phyloP scores from a whole-genome alignment of 768 basidiomycete species.

The Mycena albidolilacea region DNA sequence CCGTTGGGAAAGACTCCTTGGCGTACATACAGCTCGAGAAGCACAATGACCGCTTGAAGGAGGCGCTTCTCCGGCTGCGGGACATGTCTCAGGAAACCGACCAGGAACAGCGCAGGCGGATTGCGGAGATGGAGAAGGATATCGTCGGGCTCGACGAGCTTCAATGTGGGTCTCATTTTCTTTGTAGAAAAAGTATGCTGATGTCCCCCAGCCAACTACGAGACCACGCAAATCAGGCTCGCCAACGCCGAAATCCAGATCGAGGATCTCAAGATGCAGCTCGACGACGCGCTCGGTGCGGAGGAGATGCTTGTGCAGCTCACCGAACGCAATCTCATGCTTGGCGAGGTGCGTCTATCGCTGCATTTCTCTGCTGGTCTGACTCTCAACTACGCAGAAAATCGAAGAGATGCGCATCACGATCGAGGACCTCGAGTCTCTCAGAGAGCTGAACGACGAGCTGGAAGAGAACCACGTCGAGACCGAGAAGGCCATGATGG shows the following conservation, averaged over 20 bases:
- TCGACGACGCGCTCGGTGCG: conserved; percentile 95
- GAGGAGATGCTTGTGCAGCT: conserved; percentile 97
- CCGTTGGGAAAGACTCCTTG: conserved; percentile 68
- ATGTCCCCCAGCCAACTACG: conserved; percentile 75
- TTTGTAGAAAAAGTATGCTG: conserved; percentile 16
- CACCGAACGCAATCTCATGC: conserved; percentile 92
- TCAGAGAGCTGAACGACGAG: conserved; percentile 97
- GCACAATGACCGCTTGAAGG: conserved; percentile 96
- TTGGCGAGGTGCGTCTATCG: conserved; percentile 79
- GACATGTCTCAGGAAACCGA: conserved; percentile 93
- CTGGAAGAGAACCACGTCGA: conserved; percentile 97
- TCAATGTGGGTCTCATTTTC: conserved; percentile 66
- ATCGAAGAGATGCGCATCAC: conserved; percentile 98
- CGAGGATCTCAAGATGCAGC: conserved; percentile 93
- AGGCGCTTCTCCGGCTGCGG: conserved; percentile 84
- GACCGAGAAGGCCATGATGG: conserved; percentile 91
- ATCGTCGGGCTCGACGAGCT: conserved; percentile 83
- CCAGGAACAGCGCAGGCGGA: conserved; percentile 83
- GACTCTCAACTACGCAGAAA: conserved; percentile 67
- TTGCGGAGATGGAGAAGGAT: conserved; percentile 93
- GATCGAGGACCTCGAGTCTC: conserved; percentile 95
- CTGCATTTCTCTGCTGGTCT: background rate
- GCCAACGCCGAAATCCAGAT: conserved; percentile 92
- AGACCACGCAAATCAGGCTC: conserved; percentile 83
- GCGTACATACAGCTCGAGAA: conserved; percentile 92